phyloP scores from a whole-genome alignment of 2,329 filamentous ascomycete species.

The Talaromyces sp. region DNA sequence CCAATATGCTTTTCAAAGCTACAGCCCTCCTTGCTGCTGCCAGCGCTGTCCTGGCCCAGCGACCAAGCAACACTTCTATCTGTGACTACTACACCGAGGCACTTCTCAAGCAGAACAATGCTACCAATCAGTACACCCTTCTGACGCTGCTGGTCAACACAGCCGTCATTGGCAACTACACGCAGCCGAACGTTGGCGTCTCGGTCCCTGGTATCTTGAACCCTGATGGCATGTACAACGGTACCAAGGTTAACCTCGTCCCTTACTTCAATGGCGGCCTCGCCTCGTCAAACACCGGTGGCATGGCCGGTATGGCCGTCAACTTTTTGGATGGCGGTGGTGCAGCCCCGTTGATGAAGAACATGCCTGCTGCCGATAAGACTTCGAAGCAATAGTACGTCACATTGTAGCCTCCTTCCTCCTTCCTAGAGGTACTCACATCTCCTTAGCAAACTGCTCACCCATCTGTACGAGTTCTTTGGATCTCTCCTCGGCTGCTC shows the following conservation, averaged over 20 bases:
- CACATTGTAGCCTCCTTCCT: too few species aligned
- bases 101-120: conserved; percentile 56
- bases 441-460: conserved; percentile 48
- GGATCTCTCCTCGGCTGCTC: conserved; percentile 55
- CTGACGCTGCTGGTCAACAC: conserved; percentile 58
- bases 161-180: conserved; percentile 60
- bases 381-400: conserved; percentile 54
- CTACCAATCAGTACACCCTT: conserved; percentile 53
- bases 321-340: conserved; percentile 61
- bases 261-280: conserved; percentile 57
- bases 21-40: neutral
- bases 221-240: conserved; percentile 44
- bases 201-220: conserved; percentile 55
- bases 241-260: conserved; percentile 50
- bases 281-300: conserved; percentile 50
- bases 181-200: conserved; percentile 49
- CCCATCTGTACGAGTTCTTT: conserved; percentile 60
- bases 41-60: conserved; percentile 32
- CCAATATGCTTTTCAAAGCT: conserved; percentile 1
- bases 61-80: conserved; percentile 48
- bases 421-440: too few species aligned
- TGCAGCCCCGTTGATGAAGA: conserved; percentile 50
- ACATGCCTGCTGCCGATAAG: conserved; percentile 49
- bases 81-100: conserved; percentile 61
- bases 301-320: conserved; percentile 41